phyloP scores from a whole-genome alignment of 2,329 filamentous ascomycete species.

The Colletotrichum camelliae region DNA sequence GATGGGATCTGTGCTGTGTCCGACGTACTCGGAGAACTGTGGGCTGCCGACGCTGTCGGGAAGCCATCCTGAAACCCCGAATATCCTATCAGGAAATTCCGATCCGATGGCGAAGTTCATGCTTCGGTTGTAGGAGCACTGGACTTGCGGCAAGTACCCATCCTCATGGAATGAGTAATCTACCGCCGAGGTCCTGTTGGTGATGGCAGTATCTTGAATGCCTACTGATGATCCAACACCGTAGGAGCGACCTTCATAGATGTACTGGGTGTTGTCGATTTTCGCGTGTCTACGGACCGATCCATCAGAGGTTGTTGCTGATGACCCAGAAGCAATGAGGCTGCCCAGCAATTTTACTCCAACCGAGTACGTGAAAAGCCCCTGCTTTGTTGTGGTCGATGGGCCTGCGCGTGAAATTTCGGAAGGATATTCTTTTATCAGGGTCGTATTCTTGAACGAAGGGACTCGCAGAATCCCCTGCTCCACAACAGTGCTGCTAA shows the following conservation, averaged over 20 bases:
- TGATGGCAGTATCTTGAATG: slow-evolving; percentile 16
- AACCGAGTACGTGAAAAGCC: slow-evolving; percentile 29
- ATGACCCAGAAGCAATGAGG: slow-evolving; percentile 25
- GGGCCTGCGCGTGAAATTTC: slow-evolving; percentile 22
- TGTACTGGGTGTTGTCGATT: slow-evolving; percentile 29
- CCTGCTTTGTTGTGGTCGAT: slow-evolving; percentile 21
- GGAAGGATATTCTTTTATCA: slow-evolving; percentile 29
- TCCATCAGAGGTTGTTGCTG: slow-evolving; percentile 25
- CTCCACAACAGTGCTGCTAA: slow-evolving; percentile 13
- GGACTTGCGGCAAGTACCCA: slow-evolving; percentile 36
- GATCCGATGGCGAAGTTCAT: slow-evolving; percentile 30
- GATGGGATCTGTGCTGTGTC: slow-evolving; percentile 29
- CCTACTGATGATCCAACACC: slow-evolving; percentile 31
- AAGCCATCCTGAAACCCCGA: not conserved
- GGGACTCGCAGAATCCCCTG: slow-evolving; percentile 24
- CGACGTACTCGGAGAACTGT: slow-evolving; percentile 35
- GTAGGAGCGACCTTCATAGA: slow-evolving; percentile 31
- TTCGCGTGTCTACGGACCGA: slow-evolving; percentile 26
- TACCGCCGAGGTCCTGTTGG: not conserved
- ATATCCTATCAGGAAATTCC: slow-evolving; percentile 8
- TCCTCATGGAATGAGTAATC: slow-evolving; percentile 37
- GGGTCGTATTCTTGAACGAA: slow-evolving; percentile 22
- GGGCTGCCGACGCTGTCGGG: slow-evolving; percentile 13
- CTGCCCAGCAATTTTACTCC: slow-evolving; percentile 26
- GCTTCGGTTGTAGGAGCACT: slow-evolving; percentile 40